These are phyloP conservation scores for Acer campestre DNA, from an alignment of 345 rosid genomes.

Conservation along the genomic window DNA sequence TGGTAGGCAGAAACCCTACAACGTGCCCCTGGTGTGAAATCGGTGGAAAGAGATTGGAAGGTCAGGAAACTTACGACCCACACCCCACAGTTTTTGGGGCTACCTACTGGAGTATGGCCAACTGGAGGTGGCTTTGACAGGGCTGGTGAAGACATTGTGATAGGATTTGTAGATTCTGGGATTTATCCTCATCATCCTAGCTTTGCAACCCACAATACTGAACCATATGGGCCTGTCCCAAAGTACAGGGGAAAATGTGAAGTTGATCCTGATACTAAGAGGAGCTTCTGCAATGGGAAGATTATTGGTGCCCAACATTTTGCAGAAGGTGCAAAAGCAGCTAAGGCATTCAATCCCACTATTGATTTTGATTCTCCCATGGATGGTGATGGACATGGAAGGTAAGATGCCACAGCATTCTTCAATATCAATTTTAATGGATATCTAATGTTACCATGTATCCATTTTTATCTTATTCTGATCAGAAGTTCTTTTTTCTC, in stretches of 20 bases:
- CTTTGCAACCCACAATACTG: slow-evolving; percentile 62
- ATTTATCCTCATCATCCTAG: slow-evolving; percentile 93
- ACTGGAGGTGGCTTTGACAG: slow-evolving; percentile 93
- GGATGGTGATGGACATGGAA: slow-evolving; percentile 99
- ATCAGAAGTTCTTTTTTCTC: slow-evolving; percentile 2
- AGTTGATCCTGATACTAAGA: slow-evolving; percentile 71
- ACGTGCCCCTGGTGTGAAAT: slow-evolving; percentile 75
- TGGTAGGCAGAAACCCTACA: slow-evolving; percentile 91
- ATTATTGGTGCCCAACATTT: slow-evolving; percentile 99
- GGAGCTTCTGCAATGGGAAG: slow-evolving; percentile 85
- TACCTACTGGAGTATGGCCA: slow-evolving; percentile 99
- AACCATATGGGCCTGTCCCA: slow-evolving; percentile 86
- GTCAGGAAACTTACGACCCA: slow-evolving; percentile 94
- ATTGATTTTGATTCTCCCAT: slow-evolving; percentile 91
- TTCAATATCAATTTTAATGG: slow-evolving; percentile 4
- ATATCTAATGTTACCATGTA: slow-evolving; percentile 3
- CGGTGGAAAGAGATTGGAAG: slow-evolving; percentile 96
- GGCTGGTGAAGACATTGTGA: slow-evolving; percentile 95
- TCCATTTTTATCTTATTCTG: neutral
- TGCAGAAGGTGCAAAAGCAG: slow-evolving; percentile 94
- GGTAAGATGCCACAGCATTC: slow-evolving; percentile 43
- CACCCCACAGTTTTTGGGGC: slow-evolving; percentile 95
- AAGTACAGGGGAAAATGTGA: slow-evolving; percentile 94
- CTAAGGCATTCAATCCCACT: slow-evolving; percentile 85
- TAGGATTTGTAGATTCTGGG: slow-evolving; percentile 96